Evolutionary conservation across 306 rosid species (phyloP).

Genomic region (Corylus americana): DNA sequence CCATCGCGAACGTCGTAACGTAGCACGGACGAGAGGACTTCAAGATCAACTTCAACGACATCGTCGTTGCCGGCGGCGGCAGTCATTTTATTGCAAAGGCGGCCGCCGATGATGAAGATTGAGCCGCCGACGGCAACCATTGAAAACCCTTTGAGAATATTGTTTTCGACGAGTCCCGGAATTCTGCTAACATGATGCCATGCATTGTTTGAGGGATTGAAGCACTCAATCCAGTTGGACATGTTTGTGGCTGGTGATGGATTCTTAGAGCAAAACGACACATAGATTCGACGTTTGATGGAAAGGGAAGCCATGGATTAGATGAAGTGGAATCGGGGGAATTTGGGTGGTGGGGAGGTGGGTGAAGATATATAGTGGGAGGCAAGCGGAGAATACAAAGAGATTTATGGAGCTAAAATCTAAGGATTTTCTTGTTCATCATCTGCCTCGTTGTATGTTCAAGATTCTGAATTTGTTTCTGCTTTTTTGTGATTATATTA

Average conservation of each 20-base stretch:
- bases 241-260: not conserved
- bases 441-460: not conserved
- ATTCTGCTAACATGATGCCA: slow-evolving; percentile 25
- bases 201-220: slow-evolving; percentile 26
- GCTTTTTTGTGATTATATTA: too few species aligned
- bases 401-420: not conserved
- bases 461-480: too few species aligned
- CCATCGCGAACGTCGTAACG: slow-evolving; percentile 20
- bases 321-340: slow-evolving; percentile 23
- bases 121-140: slow-evolving; percentile 32
- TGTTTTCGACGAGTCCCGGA: slow-evolving; percentile 28
- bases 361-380: not conserved
- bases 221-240: slow-evolving; percentile 34
- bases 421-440: not conserved
- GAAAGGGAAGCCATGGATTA: slow-evolving; percentile 20
- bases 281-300: slow-evolving; percentile 1
- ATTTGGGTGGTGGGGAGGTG: slow-evolving; percentile 3
- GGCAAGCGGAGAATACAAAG: not conserved
- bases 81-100: slow-evolving; percentile 13
- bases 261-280: slow-evolving; percentile 23
- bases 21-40: slow-evolving; percentile 19
- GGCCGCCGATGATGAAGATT: slow-evolving; percentile 32
- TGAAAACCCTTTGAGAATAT: slow-evolving; percentile 36
- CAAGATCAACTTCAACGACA: not conserved
- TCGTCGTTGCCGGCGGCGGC: not conserved